These are phyloP conservation scores for Hypoxylon sp. DNA, from an alignment of 2,329 filamentous ascomycete species.

Conservation along the genomic window DNA sequence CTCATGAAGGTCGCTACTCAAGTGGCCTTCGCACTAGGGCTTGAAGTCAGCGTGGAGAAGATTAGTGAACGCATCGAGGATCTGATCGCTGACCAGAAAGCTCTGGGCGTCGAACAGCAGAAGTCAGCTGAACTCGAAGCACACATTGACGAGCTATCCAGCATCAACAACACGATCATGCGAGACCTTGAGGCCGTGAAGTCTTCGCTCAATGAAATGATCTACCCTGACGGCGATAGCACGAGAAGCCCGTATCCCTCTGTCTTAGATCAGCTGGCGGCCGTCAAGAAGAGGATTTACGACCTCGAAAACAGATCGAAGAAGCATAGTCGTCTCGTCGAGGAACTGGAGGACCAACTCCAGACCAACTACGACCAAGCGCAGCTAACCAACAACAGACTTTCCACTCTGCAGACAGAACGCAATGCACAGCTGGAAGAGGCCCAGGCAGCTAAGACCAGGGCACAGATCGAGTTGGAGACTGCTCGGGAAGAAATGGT, in stretches of 20 bases:
- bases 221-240: constrained; percentile 62
- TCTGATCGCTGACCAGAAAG: constrained; percentile 69
- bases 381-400: constrained; percentile 83
- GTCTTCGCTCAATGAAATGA: constrained; percentile 63
- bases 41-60: constrained; percentile 76
- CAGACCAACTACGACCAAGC: constrained; percentile 96
- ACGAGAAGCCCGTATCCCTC: constrained; percentile 59
- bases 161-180: constrained; percentile 69
- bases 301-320: constrained; percentile 78
- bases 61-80: constrained; percentile 71
- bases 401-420: constrained; percentile 84
- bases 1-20: constrained; percentile 73
- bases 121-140: constrained; percentile 68
- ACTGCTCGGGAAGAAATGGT: constrained; percentile 76
- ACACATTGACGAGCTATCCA: constrained; percentile 66
- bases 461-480: constrained; percentile 77
- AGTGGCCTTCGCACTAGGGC: constrained; percentile 69
- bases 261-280: constrained; percentile 67
- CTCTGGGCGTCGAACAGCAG: constrained; percentile 68
- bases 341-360: constrained; percentile 96
- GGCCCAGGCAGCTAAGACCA: constrained; percentile 72
- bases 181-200: constrained; percentile 73
- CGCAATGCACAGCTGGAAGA: constrained; percentile 82
- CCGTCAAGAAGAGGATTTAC: constrained; percentile 73
- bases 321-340: constrained; percentile 91